Evolutionary conservation across 768 basidiomycete genomes (phyloP), one percentile per base, ranked within the genome.

Genomic region (Lyophyllum decastes): DNA sequence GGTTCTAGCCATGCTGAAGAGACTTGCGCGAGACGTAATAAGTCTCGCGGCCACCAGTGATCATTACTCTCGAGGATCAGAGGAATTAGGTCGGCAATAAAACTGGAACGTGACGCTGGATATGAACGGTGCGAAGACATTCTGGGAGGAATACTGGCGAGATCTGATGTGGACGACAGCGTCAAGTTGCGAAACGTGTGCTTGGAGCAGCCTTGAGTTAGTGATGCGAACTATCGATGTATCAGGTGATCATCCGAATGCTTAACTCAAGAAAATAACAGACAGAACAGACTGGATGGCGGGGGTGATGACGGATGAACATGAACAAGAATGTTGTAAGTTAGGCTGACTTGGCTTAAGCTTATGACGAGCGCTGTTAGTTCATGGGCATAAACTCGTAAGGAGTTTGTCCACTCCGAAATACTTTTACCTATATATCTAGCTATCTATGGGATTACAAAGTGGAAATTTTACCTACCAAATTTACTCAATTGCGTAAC

Each of bases 1-100:
- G 76, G 76, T 46, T 62, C 69, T 4, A 81, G 64, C 83, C 83
- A 85, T 50, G 70, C 67, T 9, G 74, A 70, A 6, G 83, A 85
- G n/a, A 84, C 70, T 25, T 68, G 72, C n/a, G 80, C 73, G n/a
- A 85, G 77, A 3, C 72, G 73, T 48, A 70, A 63, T 54, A 82
- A 73, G 66, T 86, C 83, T 35, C 74, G 66, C 22, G 78, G 75
- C 83, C 83, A 85, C 83, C 83, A 84, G 63, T 81, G 71, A 62
- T 76, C 69, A 58, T 70, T 64, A 62, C 74, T 72, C 34, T 82
- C 78, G 57, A 86, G 78, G 43, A 86, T 79, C 56, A 82, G 66
- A 22, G 78, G 78, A 44, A 85, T 74, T 48, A 85, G 75, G 66
- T 86, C 83, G 64, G 81, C 75, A 60, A 81, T 67, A 62, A 83